Conservation (phyloP, 306 rosid genomes). For the Acacia acuminata region DNA sequence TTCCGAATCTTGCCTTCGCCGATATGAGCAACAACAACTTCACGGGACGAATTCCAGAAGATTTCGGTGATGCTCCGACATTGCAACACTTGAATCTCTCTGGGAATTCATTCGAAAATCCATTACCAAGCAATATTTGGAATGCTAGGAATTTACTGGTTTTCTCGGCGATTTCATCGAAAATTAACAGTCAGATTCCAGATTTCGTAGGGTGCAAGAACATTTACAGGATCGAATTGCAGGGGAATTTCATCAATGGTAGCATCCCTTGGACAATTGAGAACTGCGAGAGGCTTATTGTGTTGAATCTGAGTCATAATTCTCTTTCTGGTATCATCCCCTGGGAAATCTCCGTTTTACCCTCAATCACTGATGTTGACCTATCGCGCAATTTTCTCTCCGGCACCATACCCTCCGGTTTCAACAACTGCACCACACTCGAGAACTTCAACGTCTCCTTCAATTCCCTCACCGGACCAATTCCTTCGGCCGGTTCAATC, state of each 20-base stretch:
- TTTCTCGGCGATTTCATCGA: constrained; percentile 56
- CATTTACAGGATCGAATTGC: constrained; percentile 63
- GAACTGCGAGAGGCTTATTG: constrained; percentile 56
- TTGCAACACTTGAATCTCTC: constrained; percentile 52
- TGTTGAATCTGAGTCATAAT: constrained; percentile 56
- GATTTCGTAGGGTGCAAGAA: constrained; percentile 54
- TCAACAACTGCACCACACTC: constrained; percentile 15
- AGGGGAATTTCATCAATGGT: constrained; percentile 57
- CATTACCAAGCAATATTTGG: constrained; percentile 54
- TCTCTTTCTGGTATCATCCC: constrained; percentile 61
- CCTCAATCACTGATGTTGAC: constrained; percentile 13
- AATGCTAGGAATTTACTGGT: constrained; percentile 41
- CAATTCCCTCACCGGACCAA: constrained; percentile 74
- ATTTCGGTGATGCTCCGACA: constrained; percentile 48
- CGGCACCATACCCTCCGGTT: constrained; percentile 45
- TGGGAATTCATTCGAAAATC: constrained; percentile 37
- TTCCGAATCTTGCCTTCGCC: constrained; percentile 44
- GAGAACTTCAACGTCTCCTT: constrained; percentile 55
- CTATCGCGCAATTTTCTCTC: constrained; percentile 4
- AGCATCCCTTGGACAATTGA: constrained; percentile 76
- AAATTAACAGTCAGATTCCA: constrained; percentile 49
- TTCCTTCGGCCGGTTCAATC: constrained; percentile 67
- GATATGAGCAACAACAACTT: constrained; percentile 56
- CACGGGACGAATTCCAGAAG: constrained; percentile 51
- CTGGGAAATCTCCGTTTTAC: constrained; percentile 54